Evolutionary conservation across 805 yeast genomes (phyloP), one percentile per base, ranked within the genome.

Genomic region (Ogataea nitratoaversa): DNA sequence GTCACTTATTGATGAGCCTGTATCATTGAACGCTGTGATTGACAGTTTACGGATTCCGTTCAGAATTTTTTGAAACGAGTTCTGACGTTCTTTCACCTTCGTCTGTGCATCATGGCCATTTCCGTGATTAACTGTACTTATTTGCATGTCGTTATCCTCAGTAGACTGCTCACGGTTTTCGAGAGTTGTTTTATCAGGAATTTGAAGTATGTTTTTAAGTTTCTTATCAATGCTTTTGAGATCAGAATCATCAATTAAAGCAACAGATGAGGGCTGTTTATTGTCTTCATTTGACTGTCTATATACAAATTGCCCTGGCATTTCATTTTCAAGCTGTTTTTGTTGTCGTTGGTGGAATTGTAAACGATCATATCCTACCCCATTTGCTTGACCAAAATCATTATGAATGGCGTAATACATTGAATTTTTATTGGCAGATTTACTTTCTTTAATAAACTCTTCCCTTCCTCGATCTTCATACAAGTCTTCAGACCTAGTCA

Each of bases 391-490:
- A 18, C 33, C 19, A 16, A 11, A 14, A 16, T 29, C 30, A 6
- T 8, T 14, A 29, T 29, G n/a, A 5, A 29, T 29, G 4, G 31
- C 31, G 16, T 14, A 16, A 14, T 29, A 29, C 30, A 25, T 34
- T 17, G 45, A 42, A 37, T 31, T 40, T 27, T 37, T 40, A 14
- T 38, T 47, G 3, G 52, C 46, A 2, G 38, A 33, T 19, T 38
- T 34, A 6, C 28, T 8, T 18, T 36, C 40, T 9, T 39, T 43
- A 9, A 19, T 36, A 5, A 32, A 38, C 19, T 40, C 44, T 11
- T 40, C 39, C 35, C 50, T 34, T 13, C 52, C 52, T 31, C 54
- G 40, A 3, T 20, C 13, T 7, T 36, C 38, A 28, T 22, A 7
- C 25, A 8, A 11, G 9, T 34, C 48, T 27, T 30, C 28, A 4